A percentile compares a stretch with the other conserved stretches of the same genome.
Evolutionary conservation across 148 eudicot species (phyloP).

Genomic region (Chenopodium berlandieri): DNA sequence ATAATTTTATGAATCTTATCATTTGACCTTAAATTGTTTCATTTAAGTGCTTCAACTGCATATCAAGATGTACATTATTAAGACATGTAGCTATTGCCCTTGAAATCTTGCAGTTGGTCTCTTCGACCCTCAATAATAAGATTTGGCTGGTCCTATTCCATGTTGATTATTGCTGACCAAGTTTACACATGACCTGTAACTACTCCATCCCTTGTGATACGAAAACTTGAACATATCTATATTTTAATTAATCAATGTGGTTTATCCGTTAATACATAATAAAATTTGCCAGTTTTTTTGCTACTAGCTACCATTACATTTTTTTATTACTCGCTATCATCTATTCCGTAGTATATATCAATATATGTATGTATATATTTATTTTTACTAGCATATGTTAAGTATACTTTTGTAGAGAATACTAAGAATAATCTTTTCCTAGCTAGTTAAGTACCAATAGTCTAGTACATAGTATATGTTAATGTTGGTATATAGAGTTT

Average conservation of each 20-base stretch:
- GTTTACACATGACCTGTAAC: not conserved
- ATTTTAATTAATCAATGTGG: not conserved
- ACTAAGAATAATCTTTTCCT: too few relatives aligned
- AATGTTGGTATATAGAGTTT: too few relatives aligned
- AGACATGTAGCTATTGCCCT: not conserved
- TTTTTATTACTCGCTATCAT: too few relatives aligned
- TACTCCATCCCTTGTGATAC: not conserved
- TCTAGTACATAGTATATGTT: too few relatives aligned
- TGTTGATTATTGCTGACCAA: not conserved
- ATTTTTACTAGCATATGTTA: too few relatives aligned
- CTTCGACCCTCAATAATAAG: not conserved
- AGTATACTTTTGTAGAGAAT: too few relatives aligned
- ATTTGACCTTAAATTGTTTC: not conserved
- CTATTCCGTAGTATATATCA: too few relatives aligned
- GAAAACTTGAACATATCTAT: not conserved
- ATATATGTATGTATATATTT: too few relatives aligned
- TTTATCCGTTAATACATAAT: not conserved
- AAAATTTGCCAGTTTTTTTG: too few relatives aligned
- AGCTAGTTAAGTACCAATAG: too few relatives aligned
- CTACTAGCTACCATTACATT: too few relatives aligned
- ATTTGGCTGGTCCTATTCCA: not conserved
- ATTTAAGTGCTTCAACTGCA: not conserved
- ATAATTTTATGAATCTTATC: not conserved
- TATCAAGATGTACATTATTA: conserved; percentile 6
- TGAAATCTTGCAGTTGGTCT: conserved; percentile 12